These are phyloP conservation scores for Teratosphaeria gauchensis DNA, from an alignment of 2,329 filamentous ascomycete genomes.

Conservation along the genomic window DNA sequence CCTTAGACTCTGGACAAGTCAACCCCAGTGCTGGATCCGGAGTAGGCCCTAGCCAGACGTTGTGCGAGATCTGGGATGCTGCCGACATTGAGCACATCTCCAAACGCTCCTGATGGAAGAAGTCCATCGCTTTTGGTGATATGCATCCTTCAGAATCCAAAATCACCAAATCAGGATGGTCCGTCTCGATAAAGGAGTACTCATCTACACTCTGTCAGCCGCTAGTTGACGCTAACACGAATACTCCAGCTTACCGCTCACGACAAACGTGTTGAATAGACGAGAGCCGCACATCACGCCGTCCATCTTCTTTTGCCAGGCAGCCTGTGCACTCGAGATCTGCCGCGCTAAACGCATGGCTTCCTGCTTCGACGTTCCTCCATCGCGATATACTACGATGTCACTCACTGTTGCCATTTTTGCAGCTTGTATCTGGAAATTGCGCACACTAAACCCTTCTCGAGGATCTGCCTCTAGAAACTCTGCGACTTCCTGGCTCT, in stretches of 20 bases:
- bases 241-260: constrained; percentile 41
- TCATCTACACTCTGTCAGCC: constrained; percentile 40
- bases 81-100: constrained; percentile 94
- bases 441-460: constrained; percentile 89
- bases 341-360: constrained; percentile 54
- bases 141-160: constrained; percentile 60
- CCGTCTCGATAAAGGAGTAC: constrained; percentile 63
- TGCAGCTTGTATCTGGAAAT: constrained; percentile 91
- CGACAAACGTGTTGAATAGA: constrained; percentile 76
- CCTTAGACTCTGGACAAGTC: constrained; percentile 20
- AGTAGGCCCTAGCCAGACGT: constrained; percentile 84
- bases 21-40: constrained; percentile 48
- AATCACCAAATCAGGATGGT: constrained; percentile 61
- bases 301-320: constrained; percentile 61
- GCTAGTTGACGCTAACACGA: not conserved
- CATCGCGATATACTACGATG: constrained; percentile 82
- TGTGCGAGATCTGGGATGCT: constrained; percentile 77
- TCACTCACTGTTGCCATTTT: constrained; percentile 85
- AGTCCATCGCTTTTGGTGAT: constrained; percentile 74
- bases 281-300: constrained; percentile 29
- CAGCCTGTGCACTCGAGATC: constrained; percentile 65
- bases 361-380: constrained; percentile 50
- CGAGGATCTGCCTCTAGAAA: constrained; percentile 79
- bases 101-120: constrained; percentile 75
- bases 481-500: constrained; percentile 40